Base-by-base conservation (phyloP, 2,329 filamentous ascomycete genomes). In the Alternaria panax region DNA sequence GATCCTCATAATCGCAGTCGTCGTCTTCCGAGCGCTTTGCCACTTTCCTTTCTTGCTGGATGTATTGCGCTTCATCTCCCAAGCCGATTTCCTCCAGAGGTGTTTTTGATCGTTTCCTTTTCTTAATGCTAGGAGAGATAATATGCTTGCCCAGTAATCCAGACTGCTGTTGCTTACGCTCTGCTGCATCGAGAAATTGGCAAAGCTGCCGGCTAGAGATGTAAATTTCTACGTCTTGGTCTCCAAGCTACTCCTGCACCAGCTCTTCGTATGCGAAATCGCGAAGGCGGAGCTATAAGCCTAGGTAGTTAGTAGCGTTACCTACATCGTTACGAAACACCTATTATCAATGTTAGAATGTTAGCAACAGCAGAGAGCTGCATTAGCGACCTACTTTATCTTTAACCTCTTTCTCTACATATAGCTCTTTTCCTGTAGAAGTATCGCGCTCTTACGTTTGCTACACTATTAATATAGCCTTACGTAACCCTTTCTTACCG, bases 1-100 rank as follows among this genome's bases (percentile, higher is more conserved):
- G n/a, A n/a, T n/a, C n/a, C n/a, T n/a, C n/a, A n/a, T n/a, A n/a
- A n/a, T n/a, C n/a, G n/a, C n/a, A n/a, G n/a, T n/a, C n/a, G n/a
- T n/a, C n/a, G n/a, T n/a, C n/a, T n/a, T n/a, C n/a, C n/a, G n/a
- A 30, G 46, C 61, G 63, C 60, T 67, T 68, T 38, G 52, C 58
- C 51, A 41, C 66, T 64, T 57, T 67, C 54, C 63, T 42, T 57
- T 69, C 66, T 60, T 69, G 42, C 58, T 68, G 43, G 54, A 47
- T 38, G 40, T 66, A 68, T 41, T 40, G 57, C 42, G 54, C 69
- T 63, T 70, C 62, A 55, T 70, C 63, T 30, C 50, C 53, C 22
- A 63, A 50, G 50, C 38, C 45, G 22, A 71, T 63, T 48, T 67
- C 43, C 30, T 68, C 58, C 42, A 57, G 47, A 54, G 63, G 62